Evolutionary conservation across 78 protist species (phyloP).

Genomic region (Dictyostelium intermedium): DNA sequence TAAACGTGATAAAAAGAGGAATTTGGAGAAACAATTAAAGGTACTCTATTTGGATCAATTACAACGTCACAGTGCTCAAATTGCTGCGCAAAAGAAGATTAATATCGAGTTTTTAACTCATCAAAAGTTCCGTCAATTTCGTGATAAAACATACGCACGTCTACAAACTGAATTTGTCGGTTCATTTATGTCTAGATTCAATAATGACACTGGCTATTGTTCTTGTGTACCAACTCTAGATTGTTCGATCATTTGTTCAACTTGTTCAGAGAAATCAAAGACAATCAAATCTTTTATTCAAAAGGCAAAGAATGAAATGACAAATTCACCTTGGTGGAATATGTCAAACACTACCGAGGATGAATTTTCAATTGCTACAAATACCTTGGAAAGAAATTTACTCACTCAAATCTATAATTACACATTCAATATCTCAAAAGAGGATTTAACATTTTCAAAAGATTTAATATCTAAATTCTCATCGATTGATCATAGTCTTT

Average conservation of each 20-base stretch:
- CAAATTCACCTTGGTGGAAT: constrained; percentile 54
- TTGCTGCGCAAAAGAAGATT: constrained; percentile 61
- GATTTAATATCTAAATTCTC: constrained; percentile 15
- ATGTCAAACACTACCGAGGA: constrained; percentile 24
- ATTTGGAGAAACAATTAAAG: constrained; percentile 33
- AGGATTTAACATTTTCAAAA: constrained; percentile 39
- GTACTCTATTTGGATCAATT: constrained; percentile 46
- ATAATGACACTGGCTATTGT: constrained; percentile 41
- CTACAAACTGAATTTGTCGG: constrained; percentile 69
- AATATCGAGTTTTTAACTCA: constrained; percentile 51
- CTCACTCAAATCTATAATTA: constrained; percentile 68
- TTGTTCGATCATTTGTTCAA: neutral
- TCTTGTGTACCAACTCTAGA: constrained; percentile 10
- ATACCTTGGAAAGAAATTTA: constrained; percentile 42
- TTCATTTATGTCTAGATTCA: constrained; percentile 59
- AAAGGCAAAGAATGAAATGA: constrained; percentile 23
- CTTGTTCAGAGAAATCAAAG: constrained; percentile 35
- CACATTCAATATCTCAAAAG: constrained; percentile 30
- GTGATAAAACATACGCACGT: constrained; percentile 31
- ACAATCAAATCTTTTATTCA: constrained; percentile 19
- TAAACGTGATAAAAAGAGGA: constrained; percentile 63
- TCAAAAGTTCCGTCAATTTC: constrained; percentile 52
- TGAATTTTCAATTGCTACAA: constrained; percentile 23
- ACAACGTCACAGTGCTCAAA: constrained; percentile 55
- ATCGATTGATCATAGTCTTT: neutral